Evolutionary conservation across 1,284 basidiomycete species (phyloP).

Genomic region (Sphaerobolus stellatus): DNA sequence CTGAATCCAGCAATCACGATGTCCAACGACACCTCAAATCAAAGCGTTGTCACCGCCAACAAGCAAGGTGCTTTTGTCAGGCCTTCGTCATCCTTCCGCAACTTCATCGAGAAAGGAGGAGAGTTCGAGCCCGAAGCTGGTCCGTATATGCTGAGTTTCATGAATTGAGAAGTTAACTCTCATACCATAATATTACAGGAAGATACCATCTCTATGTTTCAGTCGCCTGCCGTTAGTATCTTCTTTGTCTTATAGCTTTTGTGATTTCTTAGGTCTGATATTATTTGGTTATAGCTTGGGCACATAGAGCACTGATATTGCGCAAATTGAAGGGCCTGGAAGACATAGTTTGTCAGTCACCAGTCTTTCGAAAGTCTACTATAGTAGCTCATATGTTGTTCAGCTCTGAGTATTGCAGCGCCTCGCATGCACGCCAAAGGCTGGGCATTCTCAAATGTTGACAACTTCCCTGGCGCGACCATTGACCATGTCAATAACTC

Average conservation of each 20-base stretch:
- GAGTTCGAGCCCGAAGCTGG: conserved; percentile 83
- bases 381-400: neutral
- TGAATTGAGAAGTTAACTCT: neutral
- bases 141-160: conserved; percentile 29
- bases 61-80: too few species aligned
- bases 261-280: neutral
- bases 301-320: conserved; percentile 85
- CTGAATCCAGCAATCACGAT: too few species aligned
- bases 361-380: conserved; percentile 1
- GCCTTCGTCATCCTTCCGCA: too few species aligned
- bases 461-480: conserved; percentile 71
- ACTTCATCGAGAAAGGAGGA: conserved; percentile 68
- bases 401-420: conserved; percentile 81
- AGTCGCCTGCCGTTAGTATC: conserved; percentile 68
- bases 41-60: conserved; percentile 63
- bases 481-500: conserved; percentile 69
- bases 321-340: conserved; percentile 92
- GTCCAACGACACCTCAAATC: too few species aligned
- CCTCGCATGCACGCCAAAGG: conserved; percentile 82
- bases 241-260: conserved; percentile 9
- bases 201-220: conserved; percentile 90
- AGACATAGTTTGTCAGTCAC: conserved; percentile 67
- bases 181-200: conserved; percentile 39
- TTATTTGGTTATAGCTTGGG: conserved; percentile 71
- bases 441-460: conserved; percentile 82